phyloP scores from a whole-genome alignment of 2,329 filamentous ascomycete genomes.

The Trichoderma semiorbis region DNA sequence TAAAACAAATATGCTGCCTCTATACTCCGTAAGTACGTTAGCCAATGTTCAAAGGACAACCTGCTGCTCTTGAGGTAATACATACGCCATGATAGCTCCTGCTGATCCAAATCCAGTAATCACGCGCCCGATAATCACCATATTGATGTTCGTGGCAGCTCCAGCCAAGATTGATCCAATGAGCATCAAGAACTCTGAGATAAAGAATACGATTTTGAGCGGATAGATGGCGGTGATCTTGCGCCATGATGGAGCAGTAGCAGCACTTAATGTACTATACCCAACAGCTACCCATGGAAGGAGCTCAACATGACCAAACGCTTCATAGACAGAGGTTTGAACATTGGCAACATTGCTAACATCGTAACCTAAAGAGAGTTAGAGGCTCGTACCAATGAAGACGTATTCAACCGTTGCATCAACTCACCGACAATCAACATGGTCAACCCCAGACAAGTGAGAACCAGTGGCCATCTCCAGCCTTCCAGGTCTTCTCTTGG shows the following conservation, averaged over 20 bases:
- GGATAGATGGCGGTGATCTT: slow-evolving; percentile 26
- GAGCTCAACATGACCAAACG: slow-evolving; percentile 38
- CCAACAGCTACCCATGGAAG: slow-evolving; percentile 38
- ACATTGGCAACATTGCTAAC: slow-evolving; percentile 50
- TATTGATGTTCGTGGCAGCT: slow-evolving; percentile 27
- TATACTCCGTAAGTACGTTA: background rate
- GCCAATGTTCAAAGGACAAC: background rate
- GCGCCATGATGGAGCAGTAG: slow-evolving; percentile 30
- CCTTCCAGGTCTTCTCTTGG: background rate
- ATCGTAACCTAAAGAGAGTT: slow-evolving; percentile 36
- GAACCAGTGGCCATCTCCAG: background rate
- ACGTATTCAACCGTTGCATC: background rate
- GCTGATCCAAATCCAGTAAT: background rate
- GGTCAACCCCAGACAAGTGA: background rate
- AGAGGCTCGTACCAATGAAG: background rate
- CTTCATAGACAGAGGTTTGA: slow-evolving; percentile 55
- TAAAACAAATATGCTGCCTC: background rate
- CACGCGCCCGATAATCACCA: slow-evolving; percentile 31
- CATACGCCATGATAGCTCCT: background rate
- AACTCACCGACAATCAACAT: background rate
- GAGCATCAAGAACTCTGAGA: background rate
- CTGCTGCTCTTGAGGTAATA: background rate
- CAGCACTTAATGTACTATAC: slow-evolving; percentile 25
- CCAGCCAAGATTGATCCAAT: slow-evolving; percentile 25
- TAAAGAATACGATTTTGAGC: slow-evolving; percentile 30